phyloP scores from a whole-genome alignment of 2,329 filamentous ascomycete genomes.

The Saccharata proteae region DNA sequence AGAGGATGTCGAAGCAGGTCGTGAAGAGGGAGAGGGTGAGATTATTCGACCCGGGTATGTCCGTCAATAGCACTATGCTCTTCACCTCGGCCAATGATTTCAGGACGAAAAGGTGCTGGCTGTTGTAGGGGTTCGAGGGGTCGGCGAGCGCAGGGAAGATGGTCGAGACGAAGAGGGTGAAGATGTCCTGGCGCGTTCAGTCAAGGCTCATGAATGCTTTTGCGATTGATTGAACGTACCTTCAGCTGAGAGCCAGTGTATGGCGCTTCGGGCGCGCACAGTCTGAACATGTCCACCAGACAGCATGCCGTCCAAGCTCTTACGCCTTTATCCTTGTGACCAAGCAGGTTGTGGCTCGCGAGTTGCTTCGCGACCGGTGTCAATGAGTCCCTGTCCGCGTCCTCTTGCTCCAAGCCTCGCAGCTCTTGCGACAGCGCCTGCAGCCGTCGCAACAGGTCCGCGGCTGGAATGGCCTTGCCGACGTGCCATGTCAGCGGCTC shows the following conservation, averaged over 20 bases:
- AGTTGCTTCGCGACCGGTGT: constrained; percentile 75
- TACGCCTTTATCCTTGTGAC: constrained; percentile 88
- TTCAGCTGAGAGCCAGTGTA: constrained; percentile 85
- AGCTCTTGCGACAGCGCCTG: constrained; percentile 74
- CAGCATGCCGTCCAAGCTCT: constrained; percentile 81
- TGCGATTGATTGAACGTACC: constrained; percentile 46
- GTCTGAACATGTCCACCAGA: constrained; percentile 80
- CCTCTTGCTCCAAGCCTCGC: constrained; percentile 74
- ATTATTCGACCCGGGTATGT: constrained; percentile 70
- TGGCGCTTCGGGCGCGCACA: constrained; percentile 90
- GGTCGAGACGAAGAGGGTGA: constrained; percentile 72
- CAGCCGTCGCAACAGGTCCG: constrained; percentile 69
- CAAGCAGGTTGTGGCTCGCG: constrained; percentile 66
- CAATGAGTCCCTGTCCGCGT: constrained; percentile 71
- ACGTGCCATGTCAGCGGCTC: constrained; percentile 84
- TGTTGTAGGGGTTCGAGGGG: constrained; percentile 79
- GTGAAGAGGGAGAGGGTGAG: constrained; percentile 71
- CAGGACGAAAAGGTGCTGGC: constrained; percentile 84
- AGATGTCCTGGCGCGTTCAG: constrained; percentile 79
- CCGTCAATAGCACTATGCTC: constrained; percentile 82
- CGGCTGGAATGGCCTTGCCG: constrained; percentile 75
- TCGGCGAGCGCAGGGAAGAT: constrained; percentile 78
- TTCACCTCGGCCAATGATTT: constrained; percentile 84
- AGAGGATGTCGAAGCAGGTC: constrained; percentile 83
- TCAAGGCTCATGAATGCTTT: background rate